Conservation (phyloP, 2,329 filamentous ascomycete genomes). For the Claviceps sp. region DNA sequence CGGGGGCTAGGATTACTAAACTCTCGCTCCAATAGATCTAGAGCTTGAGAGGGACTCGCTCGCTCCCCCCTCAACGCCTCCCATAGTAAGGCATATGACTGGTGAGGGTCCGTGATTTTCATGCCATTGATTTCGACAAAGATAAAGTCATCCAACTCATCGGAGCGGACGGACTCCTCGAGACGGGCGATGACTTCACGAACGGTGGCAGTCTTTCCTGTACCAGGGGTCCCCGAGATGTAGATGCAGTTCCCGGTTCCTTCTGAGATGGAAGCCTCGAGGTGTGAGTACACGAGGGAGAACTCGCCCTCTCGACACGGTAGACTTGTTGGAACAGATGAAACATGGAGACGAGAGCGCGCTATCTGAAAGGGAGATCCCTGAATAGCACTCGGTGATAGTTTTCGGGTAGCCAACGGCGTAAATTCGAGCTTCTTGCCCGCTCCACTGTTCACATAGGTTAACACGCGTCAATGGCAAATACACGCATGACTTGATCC, state of each 20-base stretch:
- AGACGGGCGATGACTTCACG: conserved; percentile 85
- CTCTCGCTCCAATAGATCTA: conserved; percentile 82
- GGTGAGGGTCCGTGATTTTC: conserved; percentile 97
- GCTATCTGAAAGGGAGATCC: conserved; percentile 87
- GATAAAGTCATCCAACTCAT: conserved; percentile 95
- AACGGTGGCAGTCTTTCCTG: conserved; percentile 94
- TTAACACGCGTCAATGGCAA: conserved; percentile 21
- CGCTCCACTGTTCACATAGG: conserved; percentile 30
- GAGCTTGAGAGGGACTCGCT: conserved; percentile 79
- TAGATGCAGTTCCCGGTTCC: conserved; percentile 95
- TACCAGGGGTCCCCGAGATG: conserved; percentile 96
- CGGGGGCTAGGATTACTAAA: conserved; percentile 85
- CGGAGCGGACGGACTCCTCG: conserved; percentile 72
- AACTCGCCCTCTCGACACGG: conserved; percentile 92
- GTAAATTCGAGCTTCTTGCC: conserved; percentile 83
- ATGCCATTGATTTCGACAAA: conserved; percentile 99
- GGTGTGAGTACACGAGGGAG: conserved; percentile 77
- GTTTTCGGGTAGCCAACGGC: conserved; percentile 73
- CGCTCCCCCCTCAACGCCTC: conserved; percentile 88
- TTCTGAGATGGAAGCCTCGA: conserved; percentile 87
- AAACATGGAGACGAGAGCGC: conserved; percentile 79
- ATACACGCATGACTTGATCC: not conserved
- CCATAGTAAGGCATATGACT: conserved; percentile 91
- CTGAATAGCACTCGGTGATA: conserved; percentile 62
- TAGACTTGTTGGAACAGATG: conserved; percentile 76